Percentiles rank a stretch among this genome's conserved stretches.
Evolutionary conservation across 306 rosid genomes (phyloP).

Genomic region (Medicago ruthenica): DNA sequence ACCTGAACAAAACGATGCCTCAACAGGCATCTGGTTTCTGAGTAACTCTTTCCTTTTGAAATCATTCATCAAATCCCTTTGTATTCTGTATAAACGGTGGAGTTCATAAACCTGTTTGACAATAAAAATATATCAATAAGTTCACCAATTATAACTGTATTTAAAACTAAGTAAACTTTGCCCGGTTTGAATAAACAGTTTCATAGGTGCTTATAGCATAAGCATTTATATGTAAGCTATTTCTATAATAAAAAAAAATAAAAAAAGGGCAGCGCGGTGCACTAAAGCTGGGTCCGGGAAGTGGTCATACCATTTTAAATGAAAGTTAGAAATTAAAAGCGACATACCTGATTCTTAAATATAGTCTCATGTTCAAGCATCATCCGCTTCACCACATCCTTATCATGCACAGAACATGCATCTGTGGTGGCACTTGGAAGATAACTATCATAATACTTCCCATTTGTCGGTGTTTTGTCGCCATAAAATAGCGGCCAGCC

Average conservation of each 20-base stretch:
- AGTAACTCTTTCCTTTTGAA: conserved; percentile 64
- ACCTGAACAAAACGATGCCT: conserved; percentile 65
- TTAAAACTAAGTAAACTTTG: neutral
- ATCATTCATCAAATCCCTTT: conserved; percentile 89
- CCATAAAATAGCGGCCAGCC: conserved; percentile 78
- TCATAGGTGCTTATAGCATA: neutral
- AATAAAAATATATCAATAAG: conserved; percentile 42
- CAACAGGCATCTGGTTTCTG: conserved; percentile 59
- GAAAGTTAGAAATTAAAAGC: conserved; percentile 13
- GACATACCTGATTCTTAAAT: conserved; percentile 80
- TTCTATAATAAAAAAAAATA: no score
- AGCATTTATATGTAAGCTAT: neutral
- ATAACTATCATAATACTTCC: conserved; percentile 68
- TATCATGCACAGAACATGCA: conserved; percentile 64
- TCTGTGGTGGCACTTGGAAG: conserved; percentile 56
- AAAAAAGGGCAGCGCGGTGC: no score
- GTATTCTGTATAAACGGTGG: conserved; percentile 87
- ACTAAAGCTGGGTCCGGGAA: neutral
- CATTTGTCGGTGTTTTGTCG: conserved; percentile 68
- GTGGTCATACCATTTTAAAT: neutral
- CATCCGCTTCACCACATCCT: conserved; percentile 75
- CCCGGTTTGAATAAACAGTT: neutral
- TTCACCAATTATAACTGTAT: conserved; percentile 12
- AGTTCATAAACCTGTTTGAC: conserved; percentile 79
- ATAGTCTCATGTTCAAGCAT: conserved; percentile 92